Conservation (phyloP, 1,139 yeast species). For the Hemisphaericaspora xylanilytica region DNA sequence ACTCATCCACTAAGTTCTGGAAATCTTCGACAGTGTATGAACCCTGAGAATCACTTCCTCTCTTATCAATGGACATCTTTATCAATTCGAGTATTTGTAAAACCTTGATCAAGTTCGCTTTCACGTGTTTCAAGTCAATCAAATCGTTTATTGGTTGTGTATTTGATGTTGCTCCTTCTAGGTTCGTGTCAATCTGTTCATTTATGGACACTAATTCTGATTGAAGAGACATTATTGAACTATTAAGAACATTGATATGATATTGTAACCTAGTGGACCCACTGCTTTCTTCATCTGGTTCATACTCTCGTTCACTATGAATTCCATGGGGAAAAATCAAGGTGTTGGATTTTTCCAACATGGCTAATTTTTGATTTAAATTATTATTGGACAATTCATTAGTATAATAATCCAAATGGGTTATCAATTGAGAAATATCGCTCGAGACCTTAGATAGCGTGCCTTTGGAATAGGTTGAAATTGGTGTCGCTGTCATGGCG, state of each 20-base stretch:
- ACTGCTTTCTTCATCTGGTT: constrained; percentile 9
- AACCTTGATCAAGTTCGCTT: constrained; percentile 44
- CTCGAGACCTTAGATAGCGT: constrained; percentile 27
- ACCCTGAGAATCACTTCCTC: constrained; percentile 9
- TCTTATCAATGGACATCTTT: constrained; percentile 20
- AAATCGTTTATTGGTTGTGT: constrained; percentile 37
- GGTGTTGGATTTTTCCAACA: constrained; percentile 23
- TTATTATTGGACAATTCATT: constrained; percentile 53
- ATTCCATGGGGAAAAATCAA: constrained; percentile 20
- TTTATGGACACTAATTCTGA: constrained; percentile 40
- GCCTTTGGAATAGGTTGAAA: constrained; percentile 20
- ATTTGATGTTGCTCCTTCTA: constrained; percentile 9
- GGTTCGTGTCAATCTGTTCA: constrained; percentile 22
- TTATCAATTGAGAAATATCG: constrained; percentile 40
- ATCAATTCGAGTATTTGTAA: constrained; percentile 44
- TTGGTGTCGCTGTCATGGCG: constrained; percentile 17
- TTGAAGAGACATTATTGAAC: constrained; percentile 54
- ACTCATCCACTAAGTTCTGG: constrained; percentile 34
- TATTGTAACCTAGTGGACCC: constrained; percentile 54
- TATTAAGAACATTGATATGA: constrained; percentile 56
- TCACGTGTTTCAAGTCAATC: constrained; percentile 41
- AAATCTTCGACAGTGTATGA: constrained; percentile 26
- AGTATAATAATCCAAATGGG: constrained; percentile 62
- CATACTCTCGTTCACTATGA: constrained; percentile 15
- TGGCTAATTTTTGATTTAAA: constrained; percentile 41